phyloP scores from a whole-genome alignment of 495 filamentous ascomycete genomes.

The Podospora appendiculata region DNA sequence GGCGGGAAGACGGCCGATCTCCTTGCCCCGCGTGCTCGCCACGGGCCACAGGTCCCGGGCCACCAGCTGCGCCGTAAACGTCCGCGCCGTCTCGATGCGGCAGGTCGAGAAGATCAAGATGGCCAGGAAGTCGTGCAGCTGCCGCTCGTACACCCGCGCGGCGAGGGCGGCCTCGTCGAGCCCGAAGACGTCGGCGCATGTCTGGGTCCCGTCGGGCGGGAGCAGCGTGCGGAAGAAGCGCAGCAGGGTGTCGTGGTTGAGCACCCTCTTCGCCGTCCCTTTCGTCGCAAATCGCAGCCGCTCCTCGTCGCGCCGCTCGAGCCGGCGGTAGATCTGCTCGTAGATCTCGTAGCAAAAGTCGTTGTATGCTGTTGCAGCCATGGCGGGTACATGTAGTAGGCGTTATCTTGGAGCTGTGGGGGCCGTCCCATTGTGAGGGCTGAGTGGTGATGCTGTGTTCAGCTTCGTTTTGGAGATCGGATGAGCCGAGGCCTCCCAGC shows the following conservation, averaged over 20 bases:
- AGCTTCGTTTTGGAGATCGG: no score
- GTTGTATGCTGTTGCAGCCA: constrained; percentile 5
- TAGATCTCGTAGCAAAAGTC: constrained; percentile 6
- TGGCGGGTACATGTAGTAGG: background rate
- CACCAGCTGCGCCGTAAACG: constrained; percentile 19
- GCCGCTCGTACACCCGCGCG: constrained; percentile 11
- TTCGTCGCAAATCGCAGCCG: constrained; percentile 18
- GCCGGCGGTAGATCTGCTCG: constrained; percentile 8
- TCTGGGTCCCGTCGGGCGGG: background rate
- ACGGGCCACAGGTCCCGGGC: constrained; percentile 9
- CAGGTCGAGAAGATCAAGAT: constrained; percentile 23
- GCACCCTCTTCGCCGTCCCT: constrained; percentile 19
- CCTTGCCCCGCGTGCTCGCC: background rate
- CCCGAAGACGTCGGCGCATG: constrained; percentile 2
- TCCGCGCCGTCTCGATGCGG: constrained; percentile 20
- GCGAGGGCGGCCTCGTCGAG: constrained; percentile 10
- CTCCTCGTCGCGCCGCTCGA: constrained; percentile 15
- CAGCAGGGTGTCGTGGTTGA: constrained; percentile 12
- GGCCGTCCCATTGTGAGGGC: no score
- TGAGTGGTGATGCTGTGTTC: no score
- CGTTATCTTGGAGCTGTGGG: no score
- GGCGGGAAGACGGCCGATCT: constrained; percentile 6
- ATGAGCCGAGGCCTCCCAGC: no score
- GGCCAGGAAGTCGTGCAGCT: constrained; percentile 23
- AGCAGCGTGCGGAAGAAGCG: constrained; percentile 19